Conservation (phyloP, 495 filamentous ascomycete species). For the Durotheca rogersii region DNA sequence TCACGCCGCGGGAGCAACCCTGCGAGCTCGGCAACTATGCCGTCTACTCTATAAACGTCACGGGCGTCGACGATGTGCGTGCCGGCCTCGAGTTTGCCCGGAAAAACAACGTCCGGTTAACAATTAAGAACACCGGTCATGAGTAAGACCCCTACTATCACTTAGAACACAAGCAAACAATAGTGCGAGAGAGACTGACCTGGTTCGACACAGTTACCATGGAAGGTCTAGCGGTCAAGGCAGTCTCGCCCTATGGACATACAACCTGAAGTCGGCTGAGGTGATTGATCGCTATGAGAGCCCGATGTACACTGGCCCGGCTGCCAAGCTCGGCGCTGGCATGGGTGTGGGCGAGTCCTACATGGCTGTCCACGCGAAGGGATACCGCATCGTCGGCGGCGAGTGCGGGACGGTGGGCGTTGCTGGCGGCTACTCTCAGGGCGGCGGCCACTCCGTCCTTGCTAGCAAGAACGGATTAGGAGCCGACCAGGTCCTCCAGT, state of each 20-base stretch:
- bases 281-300: constrained; percentile 37
- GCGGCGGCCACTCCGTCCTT: no score
- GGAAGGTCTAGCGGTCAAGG: constrained; percentile 53
- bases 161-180: no score
- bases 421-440: no score
- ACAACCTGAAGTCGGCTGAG: constrained; percentile 51
- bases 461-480: no score
- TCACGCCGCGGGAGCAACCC: constrained; percentile 38
- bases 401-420: no score
- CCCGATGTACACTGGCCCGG: constrained; percentile 43
- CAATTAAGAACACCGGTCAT: constrained; percentile 43
- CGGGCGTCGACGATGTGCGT: constrained; percentile 32
- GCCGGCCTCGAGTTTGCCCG: constrained; percentile 48
- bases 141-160: no score
- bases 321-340: constrained; percentile 56
- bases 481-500: constrained; percentile 61
- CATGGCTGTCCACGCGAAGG: no score
- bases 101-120: constrained; percentile 38
- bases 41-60: constrained; percentile 53
- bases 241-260: constrained; percentile 58
- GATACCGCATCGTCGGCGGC: no score
- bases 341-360: no score
- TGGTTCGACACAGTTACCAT: constrained; percentile 45
- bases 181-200: no score
- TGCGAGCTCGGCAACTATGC: constrained; percentile 58